Evolutionary conservation across 345 rosid genomes (phyloP), one percentile per base, ranked within the genome.

Genomic region (Syzygium aromaticum): DNA sequence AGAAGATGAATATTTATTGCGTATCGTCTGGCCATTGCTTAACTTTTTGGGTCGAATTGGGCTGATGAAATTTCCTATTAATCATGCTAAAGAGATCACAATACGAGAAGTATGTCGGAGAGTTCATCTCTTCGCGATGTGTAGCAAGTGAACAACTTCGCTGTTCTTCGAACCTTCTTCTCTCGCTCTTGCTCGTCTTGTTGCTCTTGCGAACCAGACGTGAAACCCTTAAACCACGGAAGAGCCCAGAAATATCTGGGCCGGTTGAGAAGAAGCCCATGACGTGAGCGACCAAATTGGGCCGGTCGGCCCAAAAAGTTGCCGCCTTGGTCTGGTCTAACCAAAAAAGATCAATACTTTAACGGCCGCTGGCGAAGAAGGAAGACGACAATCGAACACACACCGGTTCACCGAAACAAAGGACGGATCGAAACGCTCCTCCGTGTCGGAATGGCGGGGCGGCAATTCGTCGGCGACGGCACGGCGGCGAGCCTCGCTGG

Each of bases 401-500:
- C 46, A 1, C 80, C 19, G 80, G 4, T 73, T 73, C 80, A 73
- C 80, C 9, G 80, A 67, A 67, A 17, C 80, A 3, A 52, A 33
- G 80, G 38, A 19, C 61, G 21, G 64, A 73, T 73, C 49, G 80
- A 73, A 19, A 22, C 49, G 17, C 80, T 73, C 80, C 38, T 1
- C 85, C 49, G 2, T 28, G 38, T 33, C 16, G 56, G 56, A 59
- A 97, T 97, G 99, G 95, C 98, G 92, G 95, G 93, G 90, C 94
- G 94, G 92, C 91, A 94, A 84, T 56, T 91, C 52, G 51, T 91
- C 92, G 98, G 97, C 77, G 99, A 95, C 6, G 95, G 94, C 8
- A 88, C 94, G 54, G 89, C 98, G 86, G 91, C 92, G 88, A 94
- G 91, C 91, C 90, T 96, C 33, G 95, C 99, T 87, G 98, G 98